Evolutionary conservation across 305 asterid genomes (phyloP), one percentile per base, ranked within the genome.

Genomic region (Solanum chacoense): DNA sequence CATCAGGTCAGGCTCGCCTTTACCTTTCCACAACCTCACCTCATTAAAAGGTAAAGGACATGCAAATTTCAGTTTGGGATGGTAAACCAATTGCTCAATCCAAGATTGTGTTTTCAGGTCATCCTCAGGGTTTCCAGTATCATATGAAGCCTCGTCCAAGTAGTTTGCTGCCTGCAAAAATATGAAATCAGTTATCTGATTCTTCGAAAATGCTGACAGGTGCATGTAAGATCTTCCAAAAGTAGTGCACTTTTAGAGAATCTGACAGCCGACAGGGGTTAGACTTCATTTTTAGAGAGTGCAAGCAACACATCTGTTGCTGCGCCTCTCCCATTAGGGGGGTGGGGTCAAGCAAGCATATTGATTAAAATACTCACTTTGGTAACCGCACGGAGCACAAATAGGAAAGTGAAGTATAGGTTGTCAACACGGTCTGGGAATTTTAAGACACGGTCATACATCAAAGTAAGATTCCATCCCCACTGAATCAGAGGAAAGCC

Each of bases 11-110:
- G 95, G 95, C 86, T 94, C 96, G 90, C 93, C 91, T 91, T 93
- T 93, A 38, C 97, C 96, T 93, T 94, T 91, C 97, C 97, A 95
- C 85, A 94, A 38, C 89, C 92, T 91, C 69, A 94, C 96, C 91
- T 94, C 98, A 80, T 94, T 94, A 74, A 94, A 95, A 86, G 97
- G 98, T 89, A 92, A 87, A 3, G 95, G 95, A 86, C 97, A 94
- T n/a, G 98, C 94, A 84, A 93, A 90, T 87, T 85, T 94, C 84
- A 94, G 92, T 88, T 93, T 88, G 40, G 84, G 90, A 87, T 94
- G 89, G 67, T 90, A 76, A 88, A 94, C 91, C 89, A 95, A 86
- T 91, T 91, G 93, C 80, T 90, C 90, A 92, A 94, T 87, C 90
- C 88, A 65, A 87, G 90, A 86, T 87, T 91, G 90, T 32, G 96